Base-by-base conservation (phyloP, 768 basidiomycete genomes). In the Gloeopeniophorella convolvens region DNA sequence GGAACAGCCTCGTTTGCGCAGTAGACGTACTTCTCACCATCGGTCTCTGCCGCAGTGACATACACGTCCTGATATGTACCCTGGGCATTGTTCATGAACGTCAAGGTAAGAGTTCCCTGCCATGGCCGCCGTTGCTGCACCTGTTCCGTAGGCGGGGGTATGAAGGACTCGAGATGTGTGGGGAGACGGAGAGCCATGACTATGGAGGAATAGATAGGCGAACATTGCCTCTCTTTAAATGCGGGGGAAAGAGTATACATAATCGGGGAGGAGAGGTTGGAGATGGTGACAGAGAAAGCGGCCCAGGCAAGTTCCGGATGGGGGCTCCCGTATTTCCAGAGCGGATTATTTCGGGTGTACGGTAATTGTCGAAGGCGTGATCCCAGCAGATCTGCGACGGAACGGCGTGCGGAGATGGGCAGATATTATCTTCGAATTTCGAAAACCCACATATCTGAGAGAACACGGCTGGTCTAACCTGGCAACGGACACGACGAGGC, bases 41-140 rank as follows among this genome's bases (percentile, higher is more conserved):
- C 82, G 28, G 79, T 82, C 68, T 84, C 82, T 35, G 81, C 80
- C 21, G 79, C 80, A 24, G 80, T 79, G 58, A 82, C 78, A 45
- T 67, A 71, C 42, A 83, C 70, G 51, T 75, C 73, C 60, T 79
- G 77, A 27, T 46, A 44, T 57, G 65, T 73, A 66, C 68, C 58
- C 69, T 70, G 60, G 56, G 73, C 70, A 56, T 69, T 54, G 50
- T 74, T 62, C 68, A 74, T 70, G 55, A 76, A 73, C 58, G 72
- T 70, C 37, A 80, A 71, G 53, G 75, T 61, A 60, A 84, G 66
- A 4, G 69, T 62, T 28, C 82, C 81, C 42, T 79, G 68, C 82
- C 82, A 84, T 20, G 80, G 79, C 39, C 70, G 63, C 8, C 68
- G 66, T 28, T 63, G 63, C 24, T 60, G 60, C 31, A 63, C 56